Base-by-base conservation (phyloP, 1,284 basidiomycete species). In the Fomes fomentarius region DNA sequence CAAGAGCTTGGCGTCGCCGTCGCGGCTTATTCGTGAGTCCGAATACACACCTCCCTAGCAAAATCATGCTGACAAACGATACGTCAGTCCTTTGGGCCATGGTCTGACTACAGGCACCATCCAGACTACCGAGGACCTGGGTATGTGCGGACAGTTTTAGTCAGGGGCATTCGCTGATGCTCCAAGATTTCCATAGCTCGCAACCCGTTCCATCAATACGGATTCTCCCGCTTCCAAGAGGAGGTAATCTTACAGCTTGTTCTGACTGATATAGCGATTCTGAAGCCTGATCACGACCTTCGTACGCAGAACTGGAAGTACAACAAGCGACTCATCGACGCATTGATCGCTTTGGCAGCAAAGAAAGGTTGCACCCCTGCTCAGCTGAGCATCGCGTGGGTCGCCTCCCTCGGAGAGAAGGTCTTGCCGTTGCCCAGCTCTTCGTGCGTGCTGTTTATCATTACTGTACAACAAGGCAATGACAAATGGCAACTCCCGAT, bases 341-440 rank as follows among this genome's bases (percentile, higher is more conserved):
- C 46, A 2, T 34, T 54, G n/a, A 14, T 10, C 12, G 10, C 34
- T 10, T 48, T 86, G 33, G 82, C 83, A 0, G 62, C 67, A 38
- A 74, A 73, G 65, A 82, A 80, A 65, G 74, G 74, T 0, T 65
- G 82, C 25, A 80, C 81, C 0, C 69, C 80, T 0, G 77, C 80
- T 0, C 85, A 88, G 66, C 70, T 89, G n/a, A 75, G 76, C 28
- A 72, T 89, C 37, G 85, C 85, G 0, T 89, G 85, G 83, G 74
- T 87, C 6, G 65, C 71, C 28, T 66, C 71, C 1, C 72, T 79
- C 35, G 78, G 76, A 10, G 67, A 68, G 28, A 77, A 79, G 43
- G 73, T 80, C 46, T 73, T 84, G 48, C 81, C 82, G 0, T 76
- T 84, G 49, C 81, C 82, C 0, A 82, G 82, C 4, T 80, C 78